Conservation (phyloP, 495 filamentous ascomycete genomes). For the Neurospora tetraspora region DNA sequence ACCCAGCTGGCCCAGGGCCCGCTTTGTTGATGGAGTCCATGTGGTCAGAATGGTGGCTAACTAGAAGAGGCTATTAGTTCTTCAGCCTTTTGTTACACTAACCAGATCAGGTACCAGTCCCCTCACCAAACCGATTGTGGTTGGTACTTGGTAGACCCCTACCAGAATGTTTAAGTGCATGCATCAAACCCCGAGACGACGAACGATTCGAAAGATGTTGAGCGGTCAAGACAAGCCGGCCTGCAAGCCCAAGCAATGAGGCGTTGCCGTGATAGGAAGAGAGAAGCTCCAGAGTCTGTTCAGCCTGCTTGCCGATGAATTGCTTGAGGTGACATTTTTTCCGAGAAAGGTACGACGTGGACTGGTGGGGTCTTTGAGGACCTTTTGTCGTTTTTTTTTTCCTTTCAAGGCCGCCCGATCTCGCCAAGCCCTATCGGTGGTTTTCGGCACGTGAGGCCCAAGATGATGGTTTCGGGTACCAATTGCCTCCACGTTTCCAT, state of each 20-base stretch:
- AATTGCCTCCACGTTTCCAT: not conserved
- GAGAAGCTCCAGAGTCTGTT: not conserved
- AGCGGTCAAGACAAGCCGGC: not conserved
- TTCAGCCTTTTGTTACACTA: not conserved
- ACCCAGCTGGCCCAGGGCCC: not conserved
- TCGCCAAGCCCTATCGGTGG: constrained; percentile 1
- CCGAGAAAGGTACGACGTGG: not conserved
- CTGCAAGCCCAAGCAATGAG: not conserved
- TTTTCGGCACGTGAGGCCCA: constrained; percentile 1
- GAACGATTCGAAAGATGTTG: not conserved
- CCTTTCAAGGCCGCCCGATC: not conserved
- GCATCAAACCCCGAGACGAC: not conserved
- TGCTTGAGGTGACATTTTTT: not conserved
- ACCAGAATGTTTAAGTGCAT: not conserved
- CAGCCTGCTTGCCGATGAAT: not conserved
- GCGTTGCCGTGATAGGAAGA: not conserved
- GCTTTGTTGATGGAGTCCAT: not conserved
- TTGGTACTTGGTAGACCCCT: not conserved
- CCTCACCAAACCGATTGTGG: not conserved
- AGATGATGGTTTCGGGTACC: constrained; percentile 1
- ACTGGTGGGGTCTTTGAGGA: not conserved
- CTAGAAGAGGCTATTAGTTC: not conserved
- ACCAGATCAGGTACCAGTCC: not conserved
- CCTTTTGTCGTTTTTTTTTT: too few relatives aligned
- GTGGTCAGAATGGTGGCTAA: not conserved